phyloP scores from a whole-genome alignment of 75 land plant species.

The Cryptomeria japonica region DNA sequence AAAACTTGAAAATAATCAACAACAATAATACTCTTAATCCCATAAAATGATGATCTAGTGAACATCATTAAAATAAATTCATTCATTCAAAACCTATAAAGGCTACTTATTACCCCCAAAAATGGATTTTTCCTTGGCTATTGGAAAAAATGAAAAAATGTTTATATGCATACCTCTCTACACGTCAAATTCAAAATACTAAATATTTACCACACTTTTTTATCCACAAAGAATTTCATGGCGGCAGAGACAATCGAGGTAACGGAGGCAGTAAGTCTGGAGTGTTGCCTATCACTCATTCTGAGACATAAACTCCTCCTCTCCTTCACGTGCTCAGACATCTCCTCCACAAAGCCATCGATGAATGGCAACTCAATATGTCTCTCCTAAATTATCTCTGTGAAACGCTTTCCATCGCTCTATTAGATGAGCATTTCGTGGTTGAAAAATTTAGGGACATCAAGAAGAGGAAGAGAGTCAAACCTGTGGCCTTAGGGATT shows the following conservation, averaged over 20 bases:
- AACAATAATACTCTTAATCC: too few relatives aligned
- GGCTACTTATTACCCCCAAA: too few relatives aligned
- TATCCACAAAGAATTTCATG: too few relatives aligned
- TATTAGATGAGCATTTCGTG: constrained; percentile 54
- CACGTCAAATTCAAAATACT: too few relatives aligned
- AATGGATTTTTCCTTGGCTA: too few relatives aligned
- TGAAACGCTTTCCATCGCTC: constrained; percentile 36
- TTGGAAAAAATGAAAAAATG: too few relatives aligned
- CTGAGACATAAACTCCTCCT: constrained; percentile 59
- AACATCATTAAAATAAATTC: too few relatives aligned
- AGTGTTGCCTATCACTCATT: constrained; percentile 52
- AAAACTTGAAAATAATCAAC: too few relatives aligned
- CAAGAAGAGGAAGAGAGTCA: constrained; percentile 69
- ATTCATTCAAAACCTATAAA: too few relatives aligned
- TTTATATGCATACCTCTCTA: too few relatives aligned
- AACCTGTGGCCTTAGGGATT: constrained; percentile 66
- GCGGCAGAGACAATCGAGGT: constrained; percentile 9
- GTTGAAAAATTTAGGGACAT: constrained; percentile 48
- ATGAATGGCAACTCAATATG: constrained; percentile 83
- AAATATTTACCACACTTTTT: too few relatives aligned
- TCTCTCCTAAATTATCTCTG: constrained; percentile 56
- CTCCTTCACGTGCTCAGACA: constrained; percentile 58
- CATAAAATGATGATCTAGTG: too few relatives aligned
- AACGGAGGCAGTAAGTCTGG: constrained; percentile 48
- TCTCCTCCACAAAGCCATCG: constrained; percentile 53